Evolutionary conservation across 345 rosid genomes (phyloP).

Genomic region (Gossypium longicalyx): DNA sequence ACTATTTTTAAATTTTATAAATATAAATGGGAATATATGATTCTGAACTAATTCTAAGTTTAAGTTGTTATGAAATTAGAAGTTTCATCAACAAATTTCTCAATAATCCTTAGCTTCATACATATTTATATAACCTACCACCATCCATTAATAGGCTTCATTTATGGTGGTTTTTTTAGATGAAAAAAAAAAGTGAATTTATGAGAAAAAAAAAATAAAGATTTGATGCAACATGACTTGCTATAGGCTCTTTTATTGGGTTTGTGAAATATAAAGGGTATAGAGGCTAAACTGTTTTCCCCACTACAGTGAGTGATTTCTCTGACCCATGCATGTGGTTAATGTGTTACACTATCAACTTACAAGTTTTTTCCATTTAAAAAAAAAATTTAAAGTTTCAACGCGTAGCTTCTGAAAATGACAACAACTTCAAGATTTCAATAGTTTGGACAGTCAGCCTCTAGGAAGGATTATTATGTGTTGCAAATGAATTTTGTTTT

Average conservation of each 20-base stretch:
- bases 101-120: neutral
- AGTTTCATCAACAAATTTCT: neutral
- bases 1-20: too few relatives aligned
- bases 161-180: too few relatives aligned
- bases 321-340: constrained; percentile 20
- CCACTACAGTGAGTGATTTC: constrained; percentile 28
- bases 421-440: neutral
- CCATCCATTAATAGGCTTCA: neutral
- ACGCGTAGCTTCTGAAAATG: neutral
- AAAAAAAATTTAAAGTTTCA: neutral
- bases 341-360: constrained; percentile 16
- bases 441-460: neutral
- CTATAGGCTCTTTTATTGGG: constrained; percentile 9
- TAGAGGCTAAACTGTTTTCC: constrained; percentile 21
- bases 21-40: neutral
- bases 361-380: too few relatives aligned
- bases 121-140: neutral
- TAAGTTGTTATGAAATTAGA: neutral
- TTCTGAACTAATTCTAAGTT: neutral
- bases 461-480: neutral
- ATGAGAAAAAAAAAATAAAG: constrained; percentile 13
- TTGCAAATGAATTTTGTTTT: too few relatives aligned
- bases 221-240: constrained; percentile 19
- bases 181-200: neutral
- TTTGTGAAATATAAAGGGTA: constrained; percentile 25